Conservation (phyloP, 257 asterid genomes). For the Haberlea rhodopensis region DNA sequence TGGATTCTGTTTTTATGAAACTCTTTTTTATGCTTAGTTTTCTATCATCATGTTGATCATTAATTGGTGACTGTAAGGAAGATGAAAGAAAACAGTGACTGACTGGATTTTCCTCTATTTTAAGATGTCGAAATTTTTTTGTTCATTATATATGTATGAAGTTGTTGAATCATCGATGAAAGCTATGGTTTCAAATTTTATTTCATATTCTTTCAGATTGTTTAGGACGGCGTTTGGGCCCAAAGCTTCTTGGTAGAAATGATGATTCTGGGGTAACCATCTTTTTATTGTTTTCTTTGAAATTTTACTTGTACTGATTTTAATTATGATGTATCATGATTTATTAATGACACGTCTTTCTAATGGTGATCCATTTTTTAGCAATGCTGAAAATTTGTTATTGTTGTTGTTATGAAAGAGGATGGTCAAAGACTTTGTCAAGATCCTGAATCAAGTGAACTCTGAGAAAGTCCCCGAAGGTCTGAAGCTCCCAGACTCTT, state of each 20-base stretch:
- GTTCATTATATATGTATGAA: slow-evolving; percentile 1
- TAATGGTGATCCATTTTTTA: slow-evolving; percentile 8
- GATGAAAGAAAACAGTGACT: slow-evolving; percentile 3
- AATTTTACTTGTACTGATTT: slow-evolving; percentile 8
- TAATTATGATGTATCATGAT: slow-evolving; percentile 14
- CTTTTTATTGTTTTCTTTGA: slow-evolving; percentile 15
- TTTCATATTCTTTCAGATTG: slow-evolving; percentile 64
- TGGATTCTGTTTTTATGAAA: neutral
- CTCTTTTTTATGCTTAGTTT: neutral
- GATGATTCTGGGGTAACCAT: slow-evolving; percentile 88
- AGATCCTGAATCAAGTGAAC: slow-evolving; percentile 87
- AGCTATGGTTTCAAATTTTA: slow-evolving; percentile 23
- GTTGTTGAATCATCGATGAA: neutral
- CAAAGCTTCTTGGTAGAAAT: slow-evolving; percentile 82
- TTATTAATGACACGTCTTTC: slow-evolving; percentile 10
- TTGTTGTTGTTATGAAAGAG: slow-evolving; percentile 52
- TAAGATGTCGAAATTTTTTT: slow-evolving; percentile 15
- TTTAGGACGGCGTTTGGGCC: slow-evolving; percentile 94
- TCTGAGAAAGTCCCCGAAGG: slow-evolving; percentile 80
- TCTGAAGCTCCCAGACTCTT: slow-evolving; percentile 88
- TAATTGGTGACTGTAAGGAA: slow-evolving; percentile 10
- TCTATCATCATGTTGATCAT: neutral
- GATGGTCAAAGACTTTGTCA: slow-evolving; percentile 82
- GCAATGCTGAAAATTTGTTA: slow-evolving; percentile 24
- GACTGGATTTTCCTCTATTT: neutral